Evolutionary conservation across 768 basidiomycete species (phyloP), one percentile per base, ranked within the genome.

Genomic region (Lactarius akahatsu): DNA sequence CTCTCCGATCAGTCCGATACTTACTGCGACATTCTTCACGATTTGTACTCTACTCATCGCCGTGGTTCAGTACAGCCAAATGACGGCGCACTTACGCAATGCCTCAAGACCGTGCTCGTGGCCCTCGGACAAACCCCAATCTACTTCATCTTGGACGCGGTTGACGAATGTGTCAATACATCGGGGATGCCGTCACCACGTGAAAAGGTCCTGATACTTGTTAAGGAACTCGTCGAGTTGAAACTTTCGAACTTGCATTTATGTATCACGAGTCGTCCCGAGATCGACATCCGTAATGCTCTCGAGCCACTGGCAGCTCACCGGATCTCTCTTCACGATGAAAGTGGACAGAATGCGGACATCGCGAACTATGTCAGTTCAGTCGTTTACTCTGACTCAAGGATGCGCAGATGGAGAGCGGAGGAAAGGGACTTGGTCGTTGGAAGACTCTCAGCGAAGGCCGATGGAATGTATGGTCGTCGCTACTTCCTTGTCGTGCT

Each of bases 1-100:
- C 43, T 63, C 6, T 47, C 41, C 20, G 10, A 57, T 43, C 62
- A 63, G 20, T 63, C 62, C 7, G 32, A 63, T 15, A 5, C 6
- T 10, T 57, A 18, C 32, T 36, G 20, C 56, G 43, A 47, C 30
- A 23, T 47, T 28, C 56, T 47, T 1, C 32, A 26, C 18, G 26
- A 26, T 1, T 16, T 61, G 16, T 61, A n/a, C 59, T 47, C 59
- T 9, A 4, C 30, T 1, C 56, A 57, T 3, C 15, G 20, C 5
- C 6, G 13, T 3, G 62, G 62, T 16, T 23, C 57, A 36, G 23
- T 26, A 20, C 40, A 61, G 34, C 63, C 63, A 13, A 47, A n/a
- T 18, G 18, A 34, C 36, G 23, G 23, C 13, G 43, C 32, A 1
- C 63, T 64, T 8, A 15, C 32, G 1, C 16, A 47, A n/a, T 64